phyloP scores from a whole-genome alignment of 2,329 filamentous ascomycete genomes.

The Fusarium tuaranense region DNA sequence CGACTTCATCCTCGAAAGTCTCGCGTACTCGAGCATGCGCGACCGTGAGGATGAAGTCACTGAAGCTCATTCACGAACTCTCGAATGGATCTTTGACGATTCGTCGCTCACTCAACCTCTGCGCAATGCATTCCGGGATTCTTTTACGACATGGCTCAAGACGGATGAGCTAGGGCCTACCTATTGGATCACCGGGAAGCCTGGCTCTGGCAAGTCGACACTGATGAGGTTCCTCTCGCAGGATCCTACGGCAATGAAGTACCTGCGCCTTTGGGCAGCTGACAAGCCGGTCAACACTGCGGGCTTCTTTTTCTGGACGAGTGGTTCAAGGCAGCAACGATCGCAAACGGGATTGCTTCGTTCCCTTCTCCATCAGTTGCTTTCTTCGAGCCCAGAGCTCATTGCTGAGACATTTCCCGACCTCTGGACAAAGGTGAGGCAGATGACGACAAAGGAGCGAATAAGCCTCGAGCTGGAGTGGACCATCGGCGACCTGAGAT shows the following conservation, averaged over 20 bases:
- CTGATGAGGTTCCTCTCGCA: conserved; percentile 55
- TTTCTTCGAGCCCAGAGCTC: conserved; percentile 41
- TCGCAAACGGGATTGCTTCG: conserved; percentile 52
- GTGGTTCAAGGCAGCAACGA: conserved; percentile 52
- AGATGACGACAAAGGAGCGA: conserved; percentile 48
- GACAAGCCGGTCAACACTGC: conserved; percentile 46
- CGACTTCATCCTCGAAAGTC: conserved; percentile 48
- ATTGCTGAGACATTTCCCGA: conserved; percentile 43
- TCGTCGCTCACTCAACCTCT: not conserved
- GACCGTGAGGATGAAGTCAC: conserved; percentile 48
- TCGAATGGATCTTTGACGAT: conserved; percentile 52
- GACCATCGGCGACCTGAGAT: conserved; percentile 45
- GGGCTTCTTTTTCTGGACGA: conserved; percentile 60
- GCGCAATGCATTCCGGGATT: conserved; percentile 12
- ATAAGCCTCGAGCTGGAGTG: conserved; percentile 47
- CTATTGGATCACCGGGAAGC: conserved; percentile 56
- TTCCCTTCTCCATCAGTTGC: conserved; percentile 51
- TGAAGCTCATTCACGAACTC: conserved; percentile 47
- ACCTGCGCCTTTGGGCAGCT: conserved; percentile 44
- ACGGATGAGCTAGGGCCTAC: conserved; percentile 30
- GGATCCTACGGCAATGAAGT: conserved; percentile 27
- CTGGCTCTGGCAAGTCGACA: conserved; percentile 61
- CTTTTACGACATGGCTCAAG: conserved; percentile 46
- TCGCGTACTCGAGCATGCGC: conserved; percentile 49
- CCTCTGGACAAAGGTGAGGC: conserved; percentile 44